phyloP scores from a whole-genome alignment of 306 rosid genomes.

The Echinosophora koreensis region DNA sequence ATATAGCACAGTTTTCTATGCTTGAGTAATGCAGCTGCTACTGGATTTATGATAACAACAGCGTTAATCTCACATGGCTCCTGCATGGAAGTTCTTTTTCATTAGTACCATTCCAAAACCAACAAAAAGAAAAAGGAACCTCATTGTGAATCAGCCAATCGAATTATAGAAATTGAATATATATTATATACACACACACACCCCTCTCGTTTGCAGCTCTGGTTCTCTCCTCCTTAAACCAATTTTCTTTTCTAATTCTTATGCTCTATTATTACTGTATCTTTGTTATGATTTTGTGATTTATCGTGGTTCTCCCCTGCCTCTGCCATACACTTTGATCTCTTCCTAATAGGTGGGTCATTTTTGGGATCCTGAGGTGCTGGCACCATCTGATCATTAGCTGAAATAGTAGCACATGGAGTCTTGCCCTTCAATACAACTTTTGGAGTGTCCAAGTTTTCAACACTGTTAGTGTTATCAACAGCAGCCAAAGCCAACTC shows the following conservation, averaged over 20 bases:
- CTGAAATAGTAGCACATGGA: constrained; percentile 70
- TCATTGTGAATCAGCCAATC: neutral
- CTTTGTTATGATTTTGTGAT: constrained; percentile 39
- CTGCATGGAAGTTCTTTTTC: constrained; percentile 46
- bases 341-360: constrained; percentile 56
- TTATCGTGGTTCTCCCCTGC: constrained; percentile 47
- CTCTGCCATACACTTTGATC: constrained; percentile 58
- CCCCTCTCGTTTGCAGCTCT: no score
- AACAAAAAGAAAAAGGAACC: neutral
- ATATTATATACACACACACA: neutral
- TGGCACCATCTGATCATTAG: constrained; percentile 95
- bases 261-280: constrained; percentile 13
- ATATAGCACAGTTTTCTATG: constrained; percentile 8
- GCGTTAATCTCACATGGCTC: constrained; percentile 51
- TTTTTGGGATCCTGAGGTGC: constrained; percentile 57
- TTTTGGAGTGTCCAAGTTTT: constrained; percentile 56
- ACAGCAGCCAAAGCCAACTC: constrained; percentile 43
- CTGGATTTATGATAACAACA: constrained; percentile 34
- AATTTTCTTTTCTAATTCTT: no score
- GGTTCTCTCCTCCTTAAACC: no score
- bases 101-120: constrained; percentile 32
- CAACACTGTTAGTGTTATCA: constrained; percentile 61
- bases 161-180: constrained; percentile 18
- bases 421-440: constrained; percentile 50
- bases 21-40: constrained; percentile 24